Percentiles rank a stretch among this genome's conserved stretches.
These are phyloP conservation scores for Fusarium circinatum DNA, from an alignment of 2,329 filamentous ascomycete genomes.

Conservation along the genomic window DNA sequence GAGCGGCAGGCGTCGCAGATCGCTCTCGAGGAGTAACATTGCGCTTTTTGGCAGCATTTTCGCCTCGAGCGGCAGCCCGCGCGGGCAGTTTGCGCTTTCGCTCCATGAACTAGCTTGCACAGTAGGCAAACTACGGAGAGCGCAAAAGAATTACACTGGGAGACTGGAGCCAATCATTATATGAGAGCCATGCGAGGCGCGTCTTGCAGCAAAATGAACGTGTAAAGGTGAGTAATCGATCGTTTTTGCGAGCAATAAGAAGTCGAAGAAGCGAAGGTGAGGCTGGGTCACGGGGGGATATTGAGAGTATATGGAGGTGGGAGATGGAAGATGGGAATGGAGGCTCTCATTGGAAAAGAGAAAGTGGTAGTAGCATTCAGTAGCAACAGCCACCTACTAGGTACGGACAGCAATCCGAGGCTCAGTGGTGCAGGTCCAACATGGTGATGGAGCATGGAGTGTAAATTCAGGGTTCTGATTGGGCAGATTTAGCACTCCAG, in stretches of 20 bases:
- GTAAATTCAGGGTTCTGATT: slow-evolving; percentile 18
- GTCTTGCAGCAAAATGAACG: slow-evolving; percentile 29
- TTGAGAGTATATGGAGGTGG: slow-evolving; percentile 27
- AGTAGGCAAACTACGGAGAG: slow-evolving; percentile 18
- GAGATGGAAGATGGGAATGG: slow-evolving; percentile 31
- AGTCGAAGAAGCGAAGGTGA: slow-evolving; percentile 2
- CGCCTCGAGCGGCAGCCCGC: slow-evolving; percentile 68
- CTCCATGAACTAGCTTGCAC: slow-evolving; percentile 60
- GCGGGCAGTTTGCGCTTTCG: slow-evolving; percentile 73
- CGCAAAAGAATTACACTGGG: slow-evolving; percentile 34
- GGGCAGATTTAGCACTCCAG: slow-evolving; percentile 17
- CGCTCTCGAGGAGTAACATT: slow-evolving; percentile 65
- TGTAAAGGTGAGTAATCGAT: slow-evolving; percentile 11
- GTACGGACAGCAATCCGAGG: slow-evolving; percentile 35
- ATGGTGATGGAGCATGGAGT: slow-evolving; percentile 33
- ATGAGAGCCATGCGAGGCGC: slow-evolving; percentile 46
- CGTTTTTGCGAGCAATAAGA: neutral
- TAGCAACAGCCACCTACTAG: slow-evolving; percentile 23
- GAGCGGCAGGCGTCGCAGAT: slow-evolving; percentile 59
- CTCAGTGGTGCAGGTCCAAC: slow-evolving; percentile 29
- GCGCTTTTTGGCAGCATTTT: slow-evolving; percentile 69
- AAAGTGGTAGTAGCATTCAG: slow-evolving; percentile 23
- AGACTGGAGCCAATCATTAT: slow-evolving; percentile 45
- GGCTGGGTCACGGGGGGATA: slow-evolving; percentile 14
- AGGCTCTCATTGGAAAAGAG: slow-evolving; percentile 29